Conservation (phyloP, 1,284 basidiomycete species). For the Rhodotorula mucilaginosa region DNA sequence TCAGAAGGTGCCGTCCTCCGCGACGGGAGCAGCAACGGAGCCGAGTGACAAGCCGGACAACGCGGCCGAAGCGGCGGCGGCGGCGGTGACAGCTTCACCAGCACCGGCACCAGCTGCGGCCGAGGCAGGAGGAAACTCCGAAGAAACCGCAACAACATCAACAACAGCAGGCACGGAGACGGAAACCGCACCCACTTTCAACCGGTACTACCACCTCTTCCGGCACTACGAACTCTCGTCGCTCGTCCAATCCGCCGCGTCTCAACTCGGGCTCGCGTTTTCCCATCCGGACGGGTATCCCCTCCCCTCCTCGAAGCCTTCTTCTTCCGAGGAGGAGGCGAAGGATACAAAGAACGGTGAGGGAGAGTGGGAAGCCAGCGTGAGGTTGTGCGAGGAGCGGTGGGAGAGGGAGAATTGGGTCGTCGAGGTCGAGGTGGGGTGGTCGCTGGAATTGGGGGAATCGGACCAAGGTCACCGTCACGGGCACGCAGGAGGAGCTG, state of each 20-base stretch:
- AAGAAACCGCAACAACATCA: background rate
- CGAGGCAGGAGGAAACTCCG: background rate
- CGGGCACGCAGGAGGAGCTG: no score
- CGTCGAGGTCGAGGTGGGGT: slow-evolving; percentile 31
- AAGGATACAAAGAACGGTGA: background rate
- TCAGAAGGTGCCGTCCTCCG: no score
- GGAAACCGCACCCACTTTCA: slow-evolving; percentile 56
- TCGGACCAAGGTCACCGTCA: background rate
- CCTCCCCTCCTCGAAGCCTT: background rate
- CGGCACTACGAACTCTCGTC: slow-evolving; percentile 67
- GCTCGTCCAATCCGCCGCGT: slow-evolving; percentile 64
- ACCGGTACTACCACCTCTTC: slow-evolving; percentile 94
- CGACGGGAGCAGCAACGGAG: no score
- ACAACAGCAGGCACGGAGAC: slow-evolving; percentile 19
- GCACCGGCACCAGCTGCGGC: no score
- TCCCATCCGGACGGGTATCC: slow-evolving; percentile 8
- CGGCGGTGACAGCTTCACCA: background rate
- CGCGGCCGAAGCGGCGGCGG: slow-evolving; percentile 9
- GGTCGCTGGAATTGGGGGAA: slow-evolving; percentile 3
- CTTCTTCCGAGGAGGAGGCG: background rate
- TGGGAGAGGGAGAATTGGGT: slow-evolving; percentile 43
- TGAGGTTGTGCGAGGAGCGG: slow-evolving; percentile 26
- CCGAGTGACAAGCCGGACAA: background rate
- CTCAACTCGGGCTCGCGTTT: slow-evolving; percentile 56
- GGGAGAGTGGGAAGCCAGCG: slow-evolving; percentile 9